Percentiles rank a stretch among this genome's conserved stretches.
Conservation (phyloP, 192 early-diverging fungal genomes). For the Coemansia sp. region DNA sequence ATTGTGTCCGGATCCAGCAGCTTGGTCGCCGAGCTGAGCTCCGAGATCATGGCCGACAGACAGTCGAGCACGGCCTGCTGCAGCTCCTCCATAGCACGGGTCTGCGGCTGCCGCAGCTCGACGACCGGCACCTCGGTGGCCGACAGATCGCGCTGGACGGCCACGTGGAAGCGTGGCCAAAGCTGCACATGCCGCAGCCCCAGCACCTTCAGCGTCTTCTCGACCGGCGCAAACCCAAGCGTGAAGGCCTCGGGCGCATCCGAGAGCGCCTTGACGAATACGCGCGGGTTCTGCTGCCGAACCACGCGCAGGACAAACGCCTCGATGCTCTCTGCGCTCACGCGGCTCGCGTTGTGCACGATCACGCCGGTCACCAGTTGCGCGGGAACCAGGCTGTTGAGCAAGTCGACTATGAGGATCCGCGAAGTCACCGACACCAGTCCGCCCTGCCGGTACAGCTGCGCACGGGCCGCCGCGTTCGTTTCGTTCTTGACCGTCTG, state of each 20-base stretch:
- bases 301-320: slow-evolving; percentile 86
- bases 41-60: slow-evolving; percentile 72
- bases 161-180: slow-evolving; percentile 72
- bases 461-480: slow-evolving; percentile 30
- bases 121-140: slow-evolving; percentile 60
- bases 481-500: slow-evolving; percentile 29
- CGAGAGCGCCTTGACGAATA: slow-evolving; percentile 94
- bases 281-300: slow-evolving; percentile 74
- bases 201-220: slow-evolving; percentile 80
- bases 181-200: slow-evolving; percentile 78
- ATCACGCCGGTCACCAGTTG: slow-evolving; percentile 80
- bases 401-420: slow-evolving; percentile 88
- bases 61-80: slow-evolving; percentile 85
- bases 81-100: slow-evolving; percentile 77
- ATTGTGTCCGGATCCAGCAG: slow-evolving; percentile 79
- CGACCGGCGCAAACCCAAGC: slow-evolving; percentile 81
- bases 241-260: slow-evolving; percentile 82
- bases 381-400: slow-evolving; percentile 73
- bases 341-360: slow-evolving; percentile 81
- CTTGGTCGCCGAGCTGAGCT: slow-evolving; percentile 67
- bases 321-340: slow-evolving; percentile 79
- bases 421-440: slow-evolving; percentile 82
- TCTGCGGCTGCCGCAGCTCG: slow-evolving; percentile 77
- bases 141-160: slow-evolving; percentile 56
- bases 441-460: slow-evolving; percentile 79